Conservation (phyloP, 2,329 filamentous ascomycete genomes). For the Alternaria conjuncta region DNA sequence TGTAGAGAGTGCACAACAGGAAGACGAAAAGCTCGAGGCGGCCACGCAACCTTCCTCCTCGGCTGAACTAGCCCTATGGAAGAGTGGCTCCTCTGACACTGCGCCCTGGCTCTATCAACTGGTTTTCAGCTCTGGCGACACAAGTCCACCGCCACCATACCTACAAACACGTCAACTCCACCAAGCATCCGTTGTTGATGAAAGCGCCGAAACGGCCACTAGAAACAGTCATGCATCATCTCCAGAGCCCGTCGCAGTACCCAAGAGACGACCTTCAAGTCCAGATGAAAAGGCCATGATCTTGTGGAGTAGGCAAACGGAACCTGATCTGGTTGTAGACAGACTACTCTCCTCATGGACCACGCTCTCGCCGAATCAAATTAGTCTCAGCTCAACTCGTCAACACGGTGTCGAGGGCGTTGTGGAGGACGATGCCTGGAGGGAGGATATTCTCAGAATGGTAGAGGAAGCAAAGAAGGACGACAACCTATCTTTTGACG, state of each 20-base stretch:
- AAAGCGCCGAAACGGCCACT: background rate
- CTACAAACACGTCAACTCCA: background rate
- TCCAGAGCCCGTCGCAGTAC: background rate
- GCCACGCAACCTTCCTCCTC: constrained; percentile 1
- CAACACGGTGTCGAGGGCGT: background rate
- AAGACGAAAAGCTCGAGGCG: constrained; percentile 5
- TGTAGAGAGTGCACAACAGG: constrained; percentile 21
- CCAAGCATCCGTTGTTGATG: constrained; percentile 4
- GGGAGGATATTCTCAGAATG: background rate
- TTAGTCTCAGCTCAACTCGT: constrained; percentile 11
- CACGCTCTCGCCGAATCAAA: constrained; percentile 11
- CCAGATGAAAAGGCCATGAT: background rate
- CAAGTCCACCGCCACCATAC: constrained; percentile 19
- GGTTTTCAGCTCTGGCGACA: constrained; percentile 13
- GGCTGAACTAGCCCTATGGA: constrained; percentile 15
- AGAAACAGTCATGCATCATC: background rate
- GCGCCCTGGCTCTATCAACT: constrained; percentile 31
- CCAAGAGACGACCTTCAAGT: background rate
- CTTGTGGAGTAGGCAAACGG: constrained; percentile 13
- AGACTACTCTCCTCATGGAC: constrained; percentile 26
- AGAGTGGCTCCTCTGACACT: constrained; percentile 20
- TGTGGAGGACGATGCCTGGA: background rate
- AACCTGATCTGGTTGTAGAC: constrained; percentile 19
- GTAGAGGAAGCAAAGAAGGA: background rate
- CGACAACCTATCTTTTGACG: background rate